Evolutionary conservation across 805 yeast genomes (phyloP).

Genomic region (Saccharomyces paradoxus): DNA sequence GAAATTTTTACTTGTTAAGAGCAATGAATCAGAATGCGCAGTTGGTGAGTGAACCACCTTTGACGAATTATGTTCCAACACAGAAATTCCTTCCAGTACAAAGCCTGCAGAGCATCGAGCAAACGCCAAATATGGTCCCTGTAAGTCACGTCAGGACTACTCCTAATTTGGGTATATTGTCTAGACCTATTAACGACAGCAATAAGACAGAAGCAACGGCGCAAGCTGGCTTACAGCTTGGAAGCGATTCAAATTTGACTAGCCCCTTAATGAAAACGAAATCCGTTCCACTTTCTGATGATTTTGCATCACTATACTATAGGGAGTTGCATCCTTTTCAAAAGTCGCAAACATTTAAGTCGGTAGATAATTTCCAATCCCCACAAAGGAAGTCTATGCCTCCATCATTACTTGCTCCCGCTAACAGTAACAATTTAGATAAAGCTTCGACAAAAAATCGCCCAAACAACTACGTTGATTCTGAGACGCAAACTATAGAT

Average conservation of each 20-base stretch:
- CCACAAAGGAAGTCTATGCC: neutral
- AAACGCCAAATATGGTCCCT: neutral
- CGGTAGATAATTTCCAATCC: neutral
- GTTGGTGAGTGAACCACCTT: neutral
- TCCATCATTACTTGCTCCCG: constrained; percentile 1
- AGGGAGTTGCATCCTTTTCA: neutral
- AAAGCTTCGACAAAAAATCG: neutral
- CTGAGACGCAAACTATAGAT: constrained; percentile 5
- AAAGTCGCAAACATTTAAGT: neutral
- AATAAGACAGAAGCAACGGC: neutral
- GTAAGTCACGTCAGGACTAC: neutral
- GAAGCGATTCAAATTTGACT: neutral
- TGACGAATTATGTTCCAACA: neutral
- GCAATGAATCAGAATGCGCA: constrained; percentile 6
- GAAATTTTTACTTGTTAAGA: constrained; percentile 32
- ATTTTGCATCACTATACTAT: neutral
- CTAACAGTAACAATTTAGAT: neutral
- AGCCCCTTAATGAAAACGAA: neutral
- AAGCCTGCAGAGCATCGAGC: neutral
- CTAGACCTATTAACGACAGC: neutral
- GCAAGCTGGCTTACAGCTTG: neutral
- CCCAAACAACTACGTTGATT: constrained; percentile 4
- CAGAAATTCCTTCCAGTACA: neutral
- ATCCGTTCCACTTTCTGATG: neutral
- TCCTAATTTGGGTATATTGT: neutral